phyloP scores from a whole-genome alignment of 352 stramenopile genomes.

The Phytophthora cryptogea region DNA sequence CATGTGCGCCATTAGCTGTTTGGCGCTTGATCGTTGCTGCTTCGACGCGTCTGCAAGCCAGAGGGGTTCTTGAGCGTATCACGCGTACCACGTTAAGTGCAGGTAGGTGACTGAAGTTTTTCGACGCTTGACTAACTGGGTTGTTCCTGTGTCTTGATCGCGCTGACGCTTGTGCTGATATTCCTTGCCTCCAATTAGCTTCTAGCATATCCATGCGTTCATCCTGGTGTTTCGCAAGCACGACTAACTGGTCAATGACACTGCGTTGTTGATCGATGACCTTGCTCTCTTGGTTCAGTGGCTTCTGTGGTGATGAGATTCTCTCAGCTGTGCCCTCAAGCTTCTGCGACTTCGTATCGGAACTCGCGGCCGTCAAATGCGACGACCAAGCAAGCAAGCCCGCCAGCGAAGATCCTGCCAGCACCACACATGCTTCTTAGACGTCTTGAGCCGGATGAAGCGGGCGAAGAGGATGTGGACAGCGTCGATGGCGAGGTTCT shows the following conservation, averaged over 20 bases:
- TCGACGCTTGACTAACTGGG: conserved; percentile 5
- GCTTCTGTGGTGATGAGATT: background rate
- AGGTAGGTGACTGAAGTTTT: conserved; percentile 5
- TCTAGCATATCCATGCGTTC: conserved; percentile 11
- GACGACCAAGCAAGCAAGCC: background rate
- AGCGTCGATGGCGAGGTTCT: conserved; percentile 21
- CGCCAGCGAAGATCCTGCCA: background rate
- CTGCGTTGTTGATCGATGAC: conserved; percentile 11
- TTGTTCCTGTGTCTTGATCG: background rate
- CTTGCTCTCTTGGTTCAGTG: background rate
- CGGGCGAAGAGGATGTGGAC: conserved; percentile 28
- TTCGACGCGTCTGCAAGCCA: background rate
- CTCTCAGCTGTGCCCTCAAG: no score
- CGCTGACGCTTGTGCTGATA: conserved; percentile 4
- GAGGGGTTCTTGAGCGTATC: conserved; percentile 5
- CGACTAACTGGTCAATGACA: conserved; percentile 22
- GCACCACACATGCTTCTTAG: conserved; percentile 32
- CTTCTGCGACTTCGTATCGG: no score
- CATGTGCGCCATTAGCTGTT: conserved; percentile 3
- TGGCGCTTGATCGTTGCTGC: background rate
- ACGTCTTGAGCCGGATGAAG: conserved; percentile 37
- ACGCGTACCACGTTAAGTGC: conserved; percentile 3
- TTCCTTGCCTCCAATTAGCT: conserved; percentile 15
- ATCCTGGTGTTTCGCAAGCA: conserved; percentile 11
- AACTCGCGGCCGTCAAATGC: background rate